Evolutionary conservation across 164 flowering plant genomes (phyloP), one percentile per base, ranked within the genome.

Genomic region (Annona cherimola): DNA sequence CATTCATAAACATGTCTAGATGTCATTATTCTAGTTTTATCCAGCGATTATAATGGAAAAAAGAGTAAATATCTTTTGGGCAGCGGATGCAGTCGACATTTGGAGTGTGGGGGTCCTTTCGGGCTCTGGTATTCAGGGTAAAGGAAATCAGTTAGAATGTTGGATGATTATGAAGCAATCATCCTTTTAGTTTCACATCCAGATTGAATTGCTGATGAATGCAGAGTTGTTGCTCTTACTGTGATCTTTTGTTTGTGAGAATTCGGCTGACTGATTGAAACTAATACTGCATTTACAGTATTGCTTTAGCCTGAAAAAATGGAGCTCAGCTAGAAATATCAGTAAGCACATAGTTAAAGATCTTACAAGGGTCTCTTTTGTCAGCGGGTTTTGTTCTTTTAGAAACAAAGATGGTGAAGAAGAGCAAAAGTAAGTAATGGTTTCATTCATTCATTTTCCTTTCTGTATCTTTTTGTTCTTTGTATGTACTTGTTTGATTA

Each of bases 371-470:
- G 14, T 50, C 14, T 50, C 14, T 50, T 50, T 40, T 63, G 16
- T 63, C 43, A 42, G 35, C 40, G 1, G 66, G 43, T 63, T 4
- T 67, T 9, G 69, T 67, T 67, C 54, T 43, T 0, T 4, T 57
- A 42, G 72, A 6, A 66, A 59, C 64, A 50, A 62, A 46, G 26
- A 81, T 81, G 83, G 76, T 74, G 81, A 81, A 81, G 81, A 78
- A 69, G 71, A 81, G 83, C 79, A 81, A 81, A 67, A 81, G 83
- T 80, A 68, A 77, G 78, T 18, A 4, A 44, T 39, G 5, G 18
- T n/a, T 42, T 7, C 40, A 20, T 4, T n/a, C 4, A 7, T 35
- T 39, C 26, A 43, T 43, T 7, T 42, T 39, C 3, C 43, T 54
- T 55, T 42, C 42, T 20, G 39, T 69, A n/a, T 1, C 1, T 14